Base-by-base conservation (phyloP, 2,329 filamentous ascomycete species). In the Colletotrichum navitas region DNA sequence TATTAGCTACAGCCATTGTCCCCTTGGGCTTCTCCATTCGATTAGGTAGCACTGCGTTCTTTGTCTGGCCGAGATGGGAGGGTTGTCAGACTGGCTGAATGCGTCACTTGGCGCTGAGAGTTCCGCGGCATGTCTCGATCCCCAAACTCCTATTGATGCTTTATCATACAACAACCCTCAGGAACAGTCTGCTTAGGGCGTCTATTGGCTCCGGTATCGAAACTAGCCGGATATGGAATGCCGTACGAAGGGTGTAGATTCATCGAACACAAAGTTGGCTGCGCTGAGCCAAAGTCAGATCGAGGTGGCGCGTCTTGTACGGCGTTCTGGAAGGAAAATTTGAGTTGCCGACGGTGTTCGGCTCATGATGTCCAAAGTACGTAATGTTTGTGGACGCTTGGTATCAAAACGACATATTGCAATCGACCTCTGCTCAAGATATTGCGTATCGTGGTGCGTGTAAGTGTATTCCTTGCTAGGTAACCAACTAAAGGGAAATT, bases 271-370 rank as follows among this genome's bases (percentile, higher is more conserved):
- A 59, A 55, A 55, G 65, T 64, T 54, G 59, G 65, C 59, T 55
- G 54, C 47, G 69, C 65, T 61, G 54, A 39, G 59, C 59, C 43
- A 60, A 72, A 68, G 65, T 72, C 43, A 36, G 47, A 63, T 64
- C n/a, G 41, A 41, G 47, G 43, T 49, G 59, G 43, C 59, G 45
- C 59, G 29, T 54, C 51, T 45, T 21, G 39, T 51, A 60, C 21
- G 18, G 21, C 29, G 4, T 11, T 18, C 26, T 24, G n/a, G 16
- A 45, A 34, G n/a, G 3, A 45, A 45, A 49, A 18, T 36, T 36
- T 41, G 18, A 54, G 18, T 43, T 60, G 56, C 12, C n/a, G 6
- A 32, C 26, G 18, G n/a, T 49, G 52, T 59, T 71, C n/a, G 65
- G 58, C 64, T 54, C 58, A 59, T 16, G 64, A 71, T 68, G 58